A percentile compares a stretch with the other conserved stretches of the same genome.
Conservation (phyloP, 371 early-diverging fungal species). For the Quaeritorhiza haematococci region DNA sequence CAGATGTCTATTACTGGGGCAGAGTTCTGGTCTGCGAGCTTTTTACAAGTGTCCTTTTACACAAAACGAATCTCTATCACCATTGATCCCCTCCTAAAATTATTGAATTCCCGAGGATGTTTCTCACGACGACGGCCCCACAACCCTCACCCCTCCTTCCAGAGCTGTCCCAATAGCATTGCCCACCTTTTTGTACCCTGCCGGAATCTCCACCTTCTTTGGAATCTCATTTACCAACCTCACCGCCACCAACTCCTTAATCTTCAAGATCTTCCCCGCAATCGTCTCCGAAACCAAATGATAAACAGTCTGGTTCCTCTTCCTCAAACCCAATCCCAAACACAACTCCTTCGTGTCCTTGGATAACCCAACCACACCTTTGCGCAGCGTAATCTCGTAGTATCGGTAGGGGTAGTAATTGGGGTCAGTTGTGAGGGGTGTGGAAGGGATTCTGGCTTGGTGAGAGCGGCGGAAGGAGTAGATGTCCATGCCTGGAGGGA, state of each 20-base stretch:
- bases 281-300: slow-evolving; percentile 26
- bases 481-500: slow-evolving; percentile 12
- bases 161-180: no score
- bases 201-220: slow-evolving; percentile 6
- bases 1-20: no score
- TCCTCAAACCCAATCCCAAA: slow-evolving; percentile 23
- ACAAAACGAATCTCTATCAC: no score
- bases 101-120: no score
- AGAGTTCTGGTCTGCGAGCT: no score
- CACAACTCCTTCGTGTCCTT: slow-evolving; percentile 14
- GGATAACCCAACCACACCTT: slow-evolving; percentile 29
- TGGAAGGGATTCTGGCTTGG: no score
- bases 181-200: slow-evolving; percentile 32
- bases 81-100: no score
- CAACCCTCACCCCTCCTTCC: no score
- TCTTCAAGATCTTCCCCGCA: slow-evolving; percentile 13
- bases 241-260: slow-evolving; percentile 33
- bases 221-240: slow-evolving; percentile 38
- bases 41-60: no score
- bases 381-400: slow-evolving; percentile 34
- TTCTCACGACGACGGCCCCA: no score
- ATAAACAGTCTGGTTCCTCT: slow-evolving; percentile 37
- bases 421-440: slow-evolving; percentile 6
- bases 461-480: not conserved
- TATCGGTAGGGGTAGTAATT: slow-evolving; percentile 28